Percentiles rank a stretch among this genome's conserved stretches.
Evolutionary conservation across 371 early-diverging fungal species (phyloP).

Genomic region (Mortierella sp.): DNA sequence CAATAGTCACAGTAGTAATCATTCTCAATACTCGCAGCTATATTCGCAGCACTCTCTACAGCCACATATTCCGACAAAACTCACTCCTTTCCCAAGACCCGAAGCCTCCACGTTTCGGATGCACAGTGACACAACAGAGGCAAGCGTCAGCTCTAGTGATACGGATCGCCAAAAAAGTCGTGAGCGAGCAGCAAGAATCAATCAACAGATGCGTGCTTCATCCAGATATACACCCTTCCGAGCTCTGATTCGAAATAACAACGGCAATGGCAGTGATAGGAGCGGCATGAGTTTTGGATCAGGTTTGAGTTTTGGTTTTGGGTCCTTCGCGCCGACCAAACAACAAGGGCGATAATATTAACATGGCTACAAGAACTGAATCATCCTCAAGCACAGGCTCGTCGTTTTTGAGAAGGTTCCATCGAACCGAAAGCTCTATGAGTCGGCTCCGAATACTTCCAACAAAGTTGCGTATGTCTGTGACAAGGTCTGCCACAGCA

Average conservation of each 20-base stretch:
- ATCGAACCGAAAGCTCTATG: neutral
- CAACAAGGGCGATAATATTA: neutral
- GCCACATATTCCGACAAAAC: neutral
- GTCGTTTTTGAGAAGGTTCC: neutral
- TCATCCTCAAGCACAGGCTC: neutral
- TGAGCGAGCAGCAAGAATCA: slow-evolving; percentile 18
- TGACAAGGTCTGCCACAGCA: neutral
- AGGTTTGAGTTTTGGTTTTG: neutral
- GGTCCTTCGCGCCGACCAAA: neutral
- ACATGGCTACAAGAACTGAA: neutral
- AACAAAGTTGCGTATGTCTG: neutral
- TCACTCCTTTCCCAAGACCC: neutral
- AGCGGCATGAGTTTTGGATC: neutral
- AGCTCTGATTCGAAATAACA: neutral
- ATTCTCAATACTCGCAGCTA: neutral
- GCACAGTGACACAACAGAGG: slow-evolving; percentile 19
- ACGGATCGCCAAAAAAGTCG: slow-evolving; percentile 21
- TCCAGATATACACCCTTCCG: slow-evolving; percentile 14
- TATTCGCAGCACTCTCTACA: neutral
- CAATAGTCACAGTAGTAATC: neutral
- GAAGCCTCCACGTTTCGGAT: neutral
- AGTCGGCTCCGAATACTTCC: neutral
- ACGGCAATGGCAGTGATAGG: neutral
- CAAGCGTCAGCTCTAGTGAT: slow-evolving; percentile 9
- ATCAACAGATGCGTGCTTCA: slow-evolving; percentile 17